A percentile compares a stretch with the other conserved stretches of the same genome.
Conservation (phyloP, 2,329 filamentous ascomycete species). For the Neoscytalidium dimidiatum region DNA sequence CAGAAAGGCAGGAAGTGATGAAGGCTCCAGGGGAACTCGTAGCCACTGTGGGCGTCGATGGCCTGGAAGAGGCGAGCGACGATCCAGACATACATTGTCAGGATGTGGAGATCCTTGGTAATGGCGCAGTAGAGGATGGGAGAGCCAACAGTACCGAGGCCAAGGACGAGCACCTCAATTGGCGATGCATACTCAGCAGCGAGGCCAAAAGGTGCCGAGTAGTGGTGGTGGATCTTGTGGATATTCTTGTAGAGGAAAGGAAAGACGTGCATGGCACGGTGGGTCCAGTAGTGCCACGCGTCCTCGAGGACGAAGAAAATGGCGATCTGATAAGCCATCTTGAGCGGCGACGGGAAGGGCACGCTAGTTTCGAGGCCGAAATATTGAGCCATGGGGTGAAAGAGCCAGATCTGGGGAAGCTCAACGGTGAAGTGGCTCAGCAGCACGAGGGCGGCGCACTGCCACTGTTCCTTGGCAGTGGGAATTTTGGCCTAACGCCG, state of each 20-base stretch:
- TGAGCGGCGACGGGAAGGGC: conserved; percentile 83
- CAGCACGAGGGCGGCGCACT: conserved; percentile 90
- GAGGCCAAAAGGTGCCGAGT: conserved; percentile 94
- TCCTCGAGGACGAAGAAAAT: conserved; percentile 97
- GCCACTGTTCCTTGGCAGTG: conserved; percentile 89
- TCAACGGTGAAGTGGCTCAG: conserved; percentile 97
- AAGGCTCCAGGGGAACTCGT: conserved; percentile 97
- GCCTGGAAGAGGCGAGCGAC: conserved; percentile 91
- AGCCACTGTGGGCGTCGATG: conserved; percentile 95
- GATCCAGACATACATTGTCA: conserved; percentile 99
- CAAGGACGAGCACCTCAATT: conserved; percentile 94
- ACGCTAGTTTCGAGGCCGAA: conserved; percentile 86
- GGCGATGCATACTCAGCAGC: conserved; percentile 97
- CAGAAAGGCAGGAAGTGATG: conserved; percentile 96
- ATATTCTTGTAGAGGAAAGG: conserved; percentile 87
- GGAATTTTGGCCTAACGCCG: conserved; percentile 72
- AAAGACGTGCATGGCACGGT: conserved; percentile 90
- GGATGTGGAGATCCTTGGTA: conserved; percentile 85
- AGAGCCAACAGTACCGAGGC: conserved; percentile 78
- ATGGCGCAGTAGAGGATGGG: conserved; percentile 83
- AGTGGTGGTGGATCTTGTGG: conserved; percentile 99
- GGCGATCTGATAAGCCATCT: conserved; percentile 86
- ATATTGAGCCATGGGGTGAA: conserved; percentile 93
- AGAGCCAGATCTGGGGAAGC: conserved; percentile 97
- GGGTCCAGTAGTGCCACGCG: conserved; percentile 97